phyloP scores from a whole-genome alignment of 1,139 yeast species.

The Candida tunisiensis region DNA sequence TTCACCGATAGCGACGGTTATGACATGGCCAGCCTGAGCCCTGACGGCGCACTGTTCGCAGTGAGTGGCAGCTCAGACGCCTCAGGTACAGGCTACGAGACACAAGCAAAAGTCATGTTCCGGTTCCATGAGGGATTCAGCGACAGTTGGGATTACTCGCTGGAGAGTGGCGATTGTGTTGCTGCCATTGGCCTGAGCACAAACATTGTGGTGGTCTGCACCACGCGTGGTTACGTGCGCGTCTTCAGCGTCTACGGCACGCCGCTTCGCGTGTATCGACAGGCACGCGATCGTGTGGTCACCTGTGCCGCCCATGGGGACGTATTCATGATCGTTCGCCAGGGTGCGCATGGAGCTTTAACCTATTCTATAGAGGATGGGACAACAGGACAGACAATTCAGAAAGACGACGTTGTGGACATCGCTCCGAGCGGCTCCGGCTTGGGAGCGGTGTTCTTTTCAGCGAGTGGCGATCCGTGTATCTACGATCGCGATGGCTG shows the following conservation, averaged over 20 bases:
- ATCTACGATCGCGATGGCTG: conserved; percentile 65
- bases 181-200: conserved; percentile 36
- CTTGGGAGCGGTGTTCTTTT: conserved; percentile 50
- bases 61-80: too few relatives aligned
- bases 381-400: conserved; percentile 19
- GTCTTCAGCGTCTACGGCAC: conserved; percentile 39
- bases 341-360: conserved; percentile 10
- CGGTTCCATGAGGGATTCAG: conserved; percentile 17
- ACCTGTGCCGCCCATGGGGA: conserved; percentile 34
- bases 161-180: conserved; percentile 28
- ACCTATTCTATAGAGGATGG: conserved; percentile 23
- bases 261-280: conserved; percentile 32
- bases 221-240: conserved; percentile 40
- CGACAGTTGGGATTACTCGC: conserved; percentile 25
- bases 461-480: conserved; percentile 81
- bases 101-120: conserved; percentile 12
- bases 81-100: conserved; percentile 8
- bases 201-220: conserved; percentile 31
- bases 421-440: conserved; percentile 10
- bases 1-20: conserved; percentile 59
- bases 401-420: conserved; percentile 21
- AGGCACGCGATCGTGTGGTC: conserved; percentile 31
- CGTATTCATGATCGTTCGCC: conserved; percentile 26
- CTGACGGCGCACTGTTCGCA: conserved; percentile 51
- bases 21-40: conserved; percentile 63